These are phyloP conservation scores for Cordyceps farinosa DNA, from an alignment of 2,329 filamentous ascomycete species.

Conservation along the genomic window DNA sequence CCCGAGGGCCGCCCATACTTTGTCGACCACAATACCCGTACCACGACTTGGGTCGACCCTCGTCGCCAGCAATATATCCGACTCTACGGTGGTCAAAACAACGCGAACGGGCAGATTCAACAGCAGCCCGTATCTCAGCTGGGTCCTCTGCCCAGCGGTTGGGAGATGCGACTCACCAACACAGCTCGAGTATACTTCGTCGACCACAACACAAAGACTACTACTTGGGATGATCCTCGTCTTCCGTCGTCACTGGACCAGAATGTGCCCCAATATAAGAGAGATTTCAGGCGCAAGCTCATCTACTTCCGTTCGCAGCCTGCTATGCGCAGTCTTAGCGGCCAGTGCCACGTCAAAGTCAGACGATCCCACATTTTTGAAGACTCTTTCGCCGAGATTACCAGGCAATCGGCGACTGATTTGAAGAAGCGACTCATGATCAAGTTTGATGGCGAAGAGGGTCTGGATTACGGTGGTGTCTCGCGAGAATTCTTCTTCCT, in stretches of 20 bases:
- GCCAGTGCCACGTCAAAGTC: constrained; percentile 98
- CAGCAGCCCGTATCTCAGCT: constrained; percentile 97
- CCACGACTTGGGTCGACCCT: constrained; percentile 97
- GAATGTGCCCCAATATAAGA: constrained; percentile 98
- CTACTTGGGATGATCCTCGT: constrained; percentile 96
- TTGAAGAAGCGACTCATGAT: constrained; percentile 99
- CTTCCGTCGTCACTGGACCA: constrained; percentile 94
- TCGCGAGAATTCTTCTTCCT: constrained; percentile 99
- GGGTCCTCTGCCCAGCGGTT: constrained; percentile 90
- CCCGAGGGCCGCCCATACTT: constrained; percentile 95
- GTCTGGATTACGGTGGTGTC: constrained; percentile 94
- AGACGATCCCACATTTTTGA: constrained; percentile 96
- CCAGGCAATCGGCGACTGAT: constrained; percentile 90
- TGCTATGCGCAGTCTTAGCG: constrained; percentile 88
- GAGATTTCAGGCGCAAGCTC: constrained; percentile 94
- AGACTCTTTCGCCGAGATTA: constrained; percentile 97
- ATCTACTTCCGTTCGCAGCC: constrained; percentile 99
- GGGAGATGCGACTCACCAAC: constrained; percentile 99
- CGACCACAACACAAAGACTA: constrained; percentile 99
- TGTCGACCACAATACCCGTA: constrained; percentile 96
- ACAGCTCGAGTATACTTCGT: constrained; percentile 98
- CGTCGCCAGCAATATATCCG: constrained; percentile 96
- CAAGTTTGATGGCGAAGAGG: constrained; percentile 98
- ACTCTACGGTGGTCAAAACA: constrained; percentile 90
- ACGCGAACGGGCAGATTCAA: constrained; percentile 81